Percentiles rank a stretch among this genome's conserved stretches.
These are phyloP conservation scores for Annulohypoxylon moriforme DNA, from an alignment of 495 filamentous ascomycete species.

Conservation along the genomic window DNA sequence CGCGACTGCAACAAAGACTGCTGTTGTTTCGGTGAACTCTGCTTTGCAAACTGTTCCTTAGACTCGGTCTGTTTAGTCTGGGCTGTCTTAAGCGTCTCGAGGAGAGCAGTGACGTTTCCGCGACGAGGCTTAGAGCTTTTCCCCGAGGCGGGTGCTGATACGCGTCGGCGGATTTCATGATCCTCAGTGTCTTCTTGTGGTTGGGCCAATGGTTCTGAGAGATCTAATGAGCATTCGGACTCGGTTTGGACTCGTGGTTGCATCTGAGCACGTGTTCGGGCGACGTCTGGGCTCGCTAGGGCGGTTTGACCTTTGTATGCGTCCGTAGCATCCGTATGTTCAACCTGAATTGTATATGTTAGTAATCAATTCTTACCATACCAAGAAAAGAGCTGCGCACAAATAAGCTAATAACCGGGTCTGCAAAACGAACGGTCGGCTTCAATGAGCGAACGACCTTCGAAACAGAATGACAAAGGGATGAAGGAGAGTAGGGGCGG, in stretches of 20 bases:
- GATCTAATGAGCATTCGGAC: slow-evolving; percentile 55
- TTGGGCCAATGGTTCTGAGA: slow-evolving; percentile 43
- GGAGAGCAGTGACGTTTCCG: slow-evolving; percentile 45
- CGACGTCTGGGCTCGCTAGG: slow-evolving; percentile 41
- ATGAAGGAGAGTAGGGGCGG: slow-evolving; percentile 12
- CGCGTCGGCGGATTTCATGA: slow-evolving; percentile 35
- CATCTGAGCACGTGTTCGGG: slow-evolving; percentile 54
- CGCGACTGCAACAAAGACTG: slow-evolving; percentile 23
- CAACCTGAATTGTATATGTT: slow-evolving; percentile 6
- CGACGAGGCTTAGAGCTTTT: slow-evolving; percentile 34
- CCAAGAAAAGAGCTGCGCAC: background rate
- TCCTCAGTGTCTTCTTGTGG: slow-evolving; percentile 43
- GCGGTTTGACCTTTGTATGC: slow-evolving; percentile 44
- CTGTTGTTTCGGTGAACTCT: slow-evolving; percentile 40
- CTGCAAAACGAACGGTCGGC: slow-evolving; percentile 8
- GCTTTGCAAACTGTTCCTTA: slow-evolving; percentile 38
- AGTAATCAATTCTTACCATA: background rate
- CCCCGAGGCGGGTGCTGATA: slow-evolving; percentile 17
- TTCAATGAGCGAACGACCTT: background rate
- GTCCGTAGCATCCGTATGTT: slow-evolving; percentile 6
- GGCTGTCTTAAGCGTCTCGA: slow-evolving; percentile 46
- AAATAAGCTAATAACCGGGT: background rate
- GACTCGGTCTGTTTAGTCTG: slow-evolving; percentile 37
- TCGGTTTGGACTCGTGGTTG: slow-evolving; percentile 59
- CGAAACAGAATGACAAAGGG: background rate